Percentiles rank a stretch among this genome's conserved stretches.
These are phyloP conservation scores for Spencermartinsiella europaea DNA, from an alignment of 805 yeast species.

Conservation along the genomic window DNA sequence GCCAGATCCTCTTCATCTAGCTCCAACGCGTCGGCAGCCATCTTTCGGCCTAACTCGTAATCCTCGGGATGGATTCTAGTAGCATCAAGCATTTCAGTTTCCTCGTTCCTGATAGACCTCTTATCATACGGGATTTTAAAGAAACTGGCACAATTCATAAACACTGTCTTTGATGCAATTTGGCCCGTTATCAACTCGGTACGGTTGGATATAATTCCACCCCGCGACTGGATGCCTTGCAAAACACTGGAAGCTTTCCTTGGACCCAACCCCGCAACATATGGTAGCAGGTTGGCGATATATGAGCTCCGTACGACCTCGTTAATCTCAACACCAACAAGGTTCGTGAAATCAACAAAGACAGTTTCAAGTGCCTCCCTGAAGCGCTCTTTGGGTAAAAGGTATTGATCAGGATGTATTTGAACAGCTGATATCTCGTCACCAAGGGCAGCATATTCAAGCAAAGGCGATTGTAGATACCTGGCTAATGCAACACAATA, in stretches of 20 bases:
- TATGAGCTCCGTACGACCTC: slow-evolving; percentile 77
- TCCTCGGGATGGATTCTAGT: slow-evolving; percentile 98
- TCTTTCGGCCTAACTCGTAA: slow-evolving; percentile 89
- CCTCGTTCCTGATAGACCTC: slow-evolving; percentile 46
- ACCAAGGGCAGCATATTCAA: slow-evolving; percentile 79
- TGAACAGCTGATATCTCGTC: slow-evolving; percentile 65
- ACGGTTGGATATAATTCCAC: slow-evolving; percentile 60
- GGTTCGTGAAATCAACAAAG: slow-evolving; percentile 82
- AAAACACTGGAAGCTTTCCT: slow-evolving; percentile 86
- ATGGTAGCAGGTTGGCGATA: slow-evolving; percentile 65
- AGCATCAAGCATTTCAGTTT: slow-evolving; percentile 77
- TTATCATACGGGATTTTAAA: slow-evolving; percentile 69
- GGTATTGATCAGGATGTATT: slow-evolving; percentile 61
- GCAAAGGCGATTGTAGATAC: slow-evolving; percentile 85
- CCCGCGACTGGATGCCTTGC: slow-evolving; percentile 67
- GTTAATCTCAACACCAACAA: slow-evolving; percentile 91
- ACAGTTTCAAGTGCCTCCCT: slow-evolving; percentile 67
- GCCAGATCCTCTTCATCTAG: slow-evolving; percentile 89
- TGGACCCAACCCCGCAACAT: slow-evolving; percentile 89
- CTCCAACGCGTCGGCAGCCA: slow-evolving; percentile 97
- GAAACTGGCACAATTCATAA: slow-evolving; percentile 90
- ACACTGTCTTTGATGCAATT: slow-evolving; percentile 72
- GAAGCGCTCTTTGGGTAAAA: slow-evolving; percentile 60
- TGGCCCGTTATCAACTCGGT: slow-evolving; percentile 80
- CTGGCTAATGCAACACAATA: slow-evolving; percentile 89